A percentile compares a stretch with the other conserved stretches of the same genome.
phyloP scores from a whole-genome alignment of 768 basidiomycete genomes.

The Amanita jacksonii region DNA sequence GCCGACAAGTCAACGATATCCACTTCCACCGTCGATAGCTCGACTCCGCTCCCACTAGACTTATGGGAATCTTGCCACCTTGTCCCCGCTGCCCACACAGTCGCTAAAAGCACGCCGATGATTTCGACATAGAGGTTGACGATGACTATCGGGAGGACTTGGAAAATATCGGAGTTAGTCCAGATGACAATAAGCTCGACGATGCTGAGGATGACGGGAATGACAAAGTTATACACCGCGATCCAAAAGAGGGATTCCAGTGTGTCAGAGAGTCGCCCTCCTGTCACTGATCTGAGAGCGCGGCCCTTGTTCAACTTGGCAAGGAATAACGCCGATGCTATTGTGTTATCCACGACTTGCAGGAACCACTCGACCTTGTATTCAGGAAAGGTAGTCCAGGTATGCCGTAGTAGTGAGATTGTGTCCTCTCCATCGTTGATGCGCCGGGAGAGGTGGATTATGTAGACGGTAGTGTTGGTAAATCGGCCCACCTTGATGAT shows the following conservation, averaged over 20 bases:
- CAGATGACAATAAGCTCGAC: conserved; percentile 13
- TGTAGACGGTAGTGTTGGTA: conserved; percentile 10
- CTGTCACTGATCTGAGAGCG: not conserved
- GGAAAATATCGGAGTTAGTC: not conserved
- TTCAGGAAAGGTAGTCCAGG: conserved; percentile 6
- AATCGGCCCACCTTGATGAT: conserved; percentile 15
- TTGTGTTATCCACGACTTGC: conserved; percentile 14
- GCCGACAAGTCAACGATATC: too few relatives aligned
- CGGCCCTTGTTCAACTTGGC: conserved; percentile 9
- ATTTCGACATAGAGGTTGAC: not conserved
- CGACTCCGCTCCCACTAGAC: too few relatives aligned
- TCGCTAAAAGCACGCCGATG: conserved; percentile 3
- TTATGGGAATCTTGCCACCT: too few relatives aligned
- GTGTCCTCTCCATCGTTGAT: not conserved
- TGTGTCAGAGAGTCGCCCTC: not conserved
- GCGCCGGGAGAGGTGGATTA: conserved; percentile 3
- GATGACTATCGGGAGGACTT: not conserved
- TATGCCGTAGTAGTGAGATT: not conserved
- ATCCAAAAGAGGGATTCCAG: conserved; percentile 17
- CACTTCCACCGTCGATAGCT: not conserved
- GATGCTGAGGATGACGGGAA: conserved; percentile 17
- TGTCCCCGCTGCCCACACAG: conserved; percentile 2
- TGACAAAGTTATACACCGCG: conserved; percentile 18
- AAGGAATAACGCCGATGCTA: conserved; percentile 15
- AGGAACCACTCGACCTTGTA: conserved; percentile 15